A percentile compares a stretch with the other conserved stretches of the same genome.
phyloP scores from a whole-genome alignment of 768 basidiomycete species.

The Russula abietina region DNA sequence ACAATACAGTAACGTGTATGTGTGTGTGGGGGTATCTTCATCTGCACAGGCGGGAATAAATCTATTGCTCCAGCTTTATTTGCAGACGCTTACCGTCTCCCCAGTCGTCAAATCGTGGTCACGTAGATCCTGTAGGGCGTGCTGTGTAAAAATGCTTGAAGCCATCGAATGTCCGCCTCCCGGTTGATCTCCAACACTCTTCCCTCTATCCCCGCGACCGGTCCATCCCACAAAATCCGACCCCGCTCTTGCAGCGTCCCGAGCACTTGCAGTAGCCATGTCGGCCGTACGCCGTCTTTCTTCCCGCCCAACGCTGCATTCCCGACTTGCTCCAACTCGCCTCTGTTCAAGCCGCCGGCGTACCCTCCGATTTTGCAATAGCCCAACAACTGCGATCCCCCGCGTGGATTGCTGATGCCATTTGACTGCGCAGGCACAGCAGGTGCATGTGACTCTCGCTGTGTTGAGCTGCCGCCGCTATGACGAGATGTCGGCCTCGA shows the following conservation, averaged over 20 bases:
- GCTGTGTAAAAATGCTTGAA: conserved; percentile 20
- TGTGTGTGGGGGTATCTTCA: background rate
- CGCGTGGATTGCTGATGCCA: background rate
- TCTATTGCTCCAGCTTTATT: background rate
- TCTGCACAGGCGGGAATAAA: background rate
- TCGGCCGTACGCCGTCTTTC: conserved; percentile 12
- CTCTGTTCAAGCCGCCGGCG: conserved; percentile 11
- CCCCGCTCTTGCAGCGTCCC: conserved; percentile 20
- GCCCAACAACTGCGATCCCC: conserved; percentile 19
- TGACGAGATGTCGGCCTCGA: conserved; percentile 20
- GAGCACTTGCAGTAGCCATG: conserved; percentile 21
- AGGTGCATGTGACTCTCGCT: conserved; percentile 14
- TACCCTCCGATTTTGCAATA: conserved; percentile 24
- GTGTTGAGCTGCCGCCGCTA: background rate
- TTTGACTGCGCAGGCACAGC: conserved; percentile 5
- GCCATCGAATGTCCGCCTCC: conserved; percentile 23
- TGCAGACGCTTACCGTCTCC: background rate
- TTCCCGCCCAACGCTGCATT: conserved; percentile 12
- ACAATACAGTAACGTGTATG: background rate
- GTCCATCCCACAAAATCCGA: conserved; percentile 11
- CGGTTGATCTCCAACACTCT: conserved; percentile 23
- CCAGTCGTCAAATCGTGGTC: conserved; percentile 4
- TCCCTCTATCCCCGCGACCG: conserved; percentile 10
- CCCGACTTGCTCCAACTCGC: conserved; percentile 21
- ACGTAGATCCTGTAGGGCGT: conserved; percentile 14